These are phyloP conservation scores for Chaetoceros tenuissimus DNA, from an alignment of 108 stramenopile genomes.

Conservation along the genomic window DNA sequence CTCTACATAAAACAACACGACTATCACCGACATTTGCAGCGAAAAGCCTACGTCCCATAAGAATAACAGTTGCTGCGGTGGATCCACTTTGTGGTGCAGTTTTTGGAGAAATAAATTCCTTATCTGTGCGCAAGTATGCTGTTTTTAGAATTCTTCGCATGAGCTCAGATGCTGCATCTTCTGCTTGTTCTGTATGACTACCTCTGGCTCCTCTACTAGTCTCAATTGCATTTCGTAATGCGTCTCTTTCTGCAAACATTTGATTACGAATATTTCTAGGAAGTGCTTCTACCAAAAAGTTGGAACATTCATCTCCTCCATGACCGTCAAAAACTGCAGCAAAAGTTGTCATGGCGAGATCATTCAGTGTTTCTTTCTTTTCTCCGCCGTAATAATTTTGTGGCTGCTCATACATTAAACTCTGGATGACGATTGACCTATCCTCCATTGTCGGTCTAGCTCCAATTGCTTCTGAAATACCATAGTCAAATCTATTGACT, in stretches of 20 bases:
- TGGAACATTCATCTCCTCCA: slow-evolving; percentile 90
- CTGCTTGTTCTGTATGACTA: slow-evolving; percentile 59
- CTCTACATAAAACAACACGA: slow-evolving; percentile 85
- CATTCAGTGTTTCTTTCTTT: slow-evolving; percentile 66
- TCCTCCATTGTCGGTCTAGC: slow-evolving; percentile 94
- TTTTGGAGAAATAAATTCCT: slow-evolving; percentile 86
- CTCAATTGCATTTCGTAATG: slow-evolving; percentile 66
- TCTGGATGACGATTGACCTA: slow-evolving; percentile 79
- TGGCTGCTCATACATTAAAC: slow-evolving; percentile 66
- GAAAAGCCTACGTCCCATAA: slow-evolving; percentile 86
- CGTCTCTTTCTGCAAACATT: slow-evolving; percentile 70
- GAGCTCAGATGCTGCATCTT: slow-evolving; percentile 82
- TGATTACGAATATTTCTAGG: slow-evolving; percentile 71
- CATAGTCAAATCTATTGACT: slow-evolving; percentile 94
- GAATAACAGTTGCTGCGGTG: slow-evolving; percentile 86
- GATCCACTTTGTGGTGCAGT: slow-evolving; percentile 87
- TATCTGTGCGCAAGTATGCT: slow-evolving; percentile 86
- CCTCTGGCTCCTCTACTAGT: slow-evolving; percentile 46
- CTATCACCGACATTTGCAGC: slow-evolving; percentile 96
- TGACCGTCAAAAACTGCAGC: slow-evolving; percentile 97
- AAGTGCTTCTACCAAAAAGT: slow-evolving; percentile 80
- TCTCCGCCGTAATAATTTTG: slow-evolving; percentile 79
- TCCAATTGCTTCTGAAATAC: slow-evolving; percentile 91
- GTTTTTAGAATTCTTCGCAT: slow-evolving; percentile 83
- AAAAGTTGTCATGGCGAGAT: slow-evolving; percentile 85